A percentile compares a stretch with the other conserved stretches of the same genome.
phyloP scores from a whole-genome alignment of 306 rosid species.

The Pterocarpus santalinus region DNA sequence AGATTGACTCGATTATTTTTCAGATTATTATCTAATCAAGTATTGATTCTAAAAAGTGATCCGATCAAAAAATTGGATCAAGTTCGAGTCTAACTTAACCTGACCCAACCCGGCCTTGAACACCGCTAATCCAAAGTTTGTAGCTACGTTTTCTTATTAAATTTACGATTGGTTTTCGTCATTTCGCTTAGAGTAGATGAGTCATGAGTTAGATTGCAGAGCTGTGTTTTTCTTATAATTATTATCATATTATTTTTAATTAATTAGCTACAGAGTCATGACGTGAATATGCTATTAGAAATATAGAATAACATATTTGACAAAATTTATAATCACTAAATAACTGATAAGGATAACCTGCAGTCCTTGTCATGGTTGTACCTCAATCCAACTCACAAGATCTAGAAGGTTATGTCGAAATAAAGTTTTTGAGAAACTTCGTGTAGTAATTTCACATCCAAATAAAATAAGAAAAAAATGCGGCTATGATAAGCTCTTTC shows the following conservation, averaged over 20 bases:
- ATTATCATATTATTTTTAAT: neutral
- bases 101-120: too few relatives aligned
- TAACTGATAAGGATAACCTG: neutral
- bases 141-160: neutral
- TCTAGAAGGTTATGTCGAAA: neutral
- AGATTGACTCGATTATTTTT: too few relatives aligned
- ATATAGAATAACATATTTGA: neutral
- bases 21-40: too few relatives aligned
- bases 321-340: neutral
- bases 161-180: neutral
- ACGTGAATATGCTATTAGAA: neutral
- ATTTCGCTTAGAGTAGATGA: neutral
- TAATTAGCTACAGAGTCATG: neutral
- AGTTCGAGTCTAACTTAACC: too few relatives aligned
- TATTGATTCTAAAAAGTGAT: too few relatives aligned
- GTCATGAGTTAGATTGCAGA: neutral
- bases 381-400: neutral
- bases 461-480: neutral
- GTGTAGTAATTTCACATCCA: neutral
- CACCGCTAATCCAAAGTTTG: neutral
- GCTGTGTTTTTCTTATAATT: constrained; percentile 7
- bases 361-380: neutral
- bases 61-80: too few relatives aligned
- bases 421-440: neutral
- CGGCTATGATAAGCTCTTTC: neutral